phyloP scores from a whole-genome alignment of 2,329 filamentous ascomycete genomes.

The Elsinoe perseae region DNA sequence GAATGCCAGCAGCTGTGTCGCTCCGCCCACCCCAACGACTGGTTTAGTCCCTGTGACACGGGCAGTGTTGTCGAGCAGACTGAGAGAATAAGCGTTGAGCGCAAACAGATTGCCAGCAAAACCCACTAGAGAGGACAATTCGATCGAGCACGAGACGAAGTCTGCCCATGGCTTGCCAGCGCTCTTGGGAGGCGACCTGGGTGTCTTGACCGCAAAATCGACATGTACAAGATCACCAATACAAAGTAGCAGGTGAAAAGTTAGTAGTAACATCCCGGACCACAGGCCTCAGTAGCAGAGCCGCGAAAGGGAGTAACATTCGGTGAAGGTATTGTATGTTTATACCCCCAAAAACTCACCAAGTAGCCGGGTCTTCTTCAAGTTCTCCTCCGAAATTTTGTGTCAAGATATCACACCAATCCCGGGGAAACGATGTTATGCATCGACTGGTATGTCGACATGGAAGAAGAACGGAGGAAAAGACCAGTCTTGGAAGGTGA shows the following conservation, averaged over 20 bases:
- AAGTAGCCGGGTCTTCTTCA: neutral
- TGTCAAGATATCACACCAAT: neutral
- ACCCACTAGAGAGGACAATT: constrained; percentile 47
- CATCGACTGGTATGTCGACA: neutral
- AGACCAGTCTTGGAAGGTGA: neutral
- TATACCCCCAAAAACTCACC: neutral
- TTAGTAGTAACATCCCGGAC: neutral
- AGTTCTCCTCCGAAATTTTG: neutral
- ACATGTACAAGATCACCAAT: neutral
- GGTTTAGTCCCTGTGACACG: constrained; percentile 50
- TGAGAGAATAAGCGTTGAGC: constrained; percentile 55
- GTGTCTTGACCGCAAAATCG: neutral
- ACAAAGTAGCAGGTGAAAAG: neutral
- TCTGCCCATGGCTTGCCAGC: constrained; percentile 32
- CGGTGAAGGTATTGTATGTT: neutral
- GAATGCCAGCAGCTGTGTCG: constrained; percentile 44
- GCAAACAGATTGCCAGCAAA: constrained; percentile 47
- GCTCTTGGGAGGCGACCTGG: constrained; percentile 17
- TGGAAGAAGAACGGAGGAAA: neutral
- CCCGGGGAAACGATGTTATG: neutral
- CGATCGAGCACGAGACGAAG: constrained; percentile 48
- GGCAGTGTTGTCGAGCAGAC: constrained; percentile 51
- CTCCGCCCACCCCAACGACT: constrained; percentile 57
- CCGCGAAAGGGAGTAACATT: neutral
- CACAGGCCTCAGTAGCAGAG: neutral